phyloP scores from a whole-genome alignment of 1,284 basidiomycete species.

The Boletus mariae region DNA sequence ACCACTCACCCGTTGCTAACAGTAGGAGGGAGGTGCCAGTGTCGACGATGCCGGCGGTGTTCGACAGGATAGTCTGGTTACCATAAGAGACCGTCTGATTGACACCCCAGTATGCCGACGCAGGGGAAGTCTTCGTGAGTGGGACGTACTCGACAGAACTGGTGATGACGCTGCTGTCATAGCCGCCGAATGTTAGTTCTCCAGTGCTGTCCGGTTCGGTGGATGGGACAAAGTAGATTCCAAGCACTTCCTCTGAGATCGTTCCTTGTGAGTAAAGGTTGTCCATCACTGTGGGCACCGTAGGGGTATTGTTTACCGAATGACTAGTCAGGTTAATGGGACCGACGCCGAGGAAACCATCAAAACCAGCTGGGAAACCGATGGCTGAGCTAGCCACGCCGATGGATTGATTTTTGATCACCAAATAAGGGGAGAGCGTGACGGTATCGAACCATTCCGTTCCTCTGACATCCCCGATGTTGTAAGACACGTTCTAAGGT shows the following conservation, averaged over 20 bases:
- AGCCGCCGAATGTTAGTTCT: not conserved
- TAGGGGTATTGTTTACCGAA: not conserved
- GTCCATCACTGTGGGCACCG: not conserved
- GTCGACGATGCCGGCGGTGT: constrained; percentile 47
- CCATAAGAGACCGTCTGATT: not conserved
- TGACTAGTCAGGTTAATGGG: not conserved
- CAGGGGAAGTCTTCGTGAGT: not conserved
- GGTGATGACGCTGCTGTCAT: not conserved
- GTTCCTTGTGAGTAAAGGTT: not conserved
- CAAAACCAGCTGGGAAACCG: not conserved
- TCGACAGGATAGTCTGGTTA: not conserved
- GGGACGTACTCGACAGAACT: not conserved
- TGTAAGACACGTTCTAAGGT: constrained; percentile 39
- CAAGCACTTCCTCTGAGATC: not conserved
- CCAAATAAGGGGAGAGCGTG: not conserved
- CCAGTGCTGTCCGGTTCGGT: not conserved
- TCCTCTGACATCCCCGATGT: too few relatives aligned
- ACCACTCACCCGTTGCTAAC: constrained; percentile 35
- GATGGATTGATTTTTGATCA: not conserved
- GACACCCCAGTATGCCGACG: not conserved
- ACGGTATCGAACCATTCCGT: not conserved
- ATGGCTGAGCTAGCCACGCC: not conserved
- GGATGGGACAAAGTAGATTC: not conserved
- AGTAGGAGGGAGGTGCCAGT: constrained; percentile 52
- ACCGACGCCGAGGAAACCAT: not conserved